Evolutionary conservation across 345 rosid species (phyloP).

Genomic region (Gossypium bickii): DNA sequence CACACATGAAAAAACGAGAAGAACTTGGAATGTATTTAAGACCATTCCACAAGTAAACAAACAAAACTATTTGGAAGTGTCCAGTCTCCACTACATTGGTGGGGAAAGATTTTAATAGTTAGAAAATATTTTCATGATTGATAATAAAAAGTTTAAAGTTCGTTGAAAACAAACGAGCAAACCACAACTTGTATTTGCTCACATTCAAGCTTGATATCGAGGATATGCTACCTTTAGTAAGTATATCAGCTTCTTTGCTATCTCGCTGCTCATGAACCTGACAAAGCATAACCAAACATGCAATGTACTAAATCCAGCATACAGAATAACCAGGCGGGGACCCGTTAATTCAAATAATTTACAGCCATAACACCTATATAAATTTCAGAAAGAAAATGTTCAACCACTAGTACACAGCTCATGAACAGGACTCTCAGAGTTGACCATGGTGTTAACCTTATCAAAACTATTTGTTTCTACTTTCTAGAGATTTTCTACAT

Average conservation of each 20-base stretch:
- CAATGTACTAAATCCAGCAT: background rate
- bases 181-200: background rate
- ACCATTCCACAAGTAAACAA: background rate
- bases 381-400: background rate
- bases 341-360: no score
- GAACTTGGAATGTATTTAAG: background rate
- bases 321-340: background rate
- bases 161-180: background rate
- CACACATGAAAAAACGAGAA: background rate
- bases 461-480: background rate
- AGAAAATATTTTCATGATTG: background rate
- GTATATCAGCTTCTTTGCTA: constrained; percentile 29
- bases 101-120: background rate
- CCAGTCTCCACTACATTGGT: background rate
- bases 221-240: constrained; percentile 42
- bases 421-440: background rate
- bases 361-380: background rate
- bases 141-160: no score
- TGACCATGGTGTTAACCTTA: background rate
- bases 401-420: background rate
- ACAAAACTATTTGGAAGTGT: background rate
- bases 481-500: background rate
- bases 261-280: constrained; percentile 37
- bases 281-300: constrained; percentile 4
- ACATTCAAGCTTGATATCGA: background rate